phyloP scores from a whole-genome alignment of 495 filamentous ascomycete genomes.

The Trichocladium uniseriatum region DNA sequence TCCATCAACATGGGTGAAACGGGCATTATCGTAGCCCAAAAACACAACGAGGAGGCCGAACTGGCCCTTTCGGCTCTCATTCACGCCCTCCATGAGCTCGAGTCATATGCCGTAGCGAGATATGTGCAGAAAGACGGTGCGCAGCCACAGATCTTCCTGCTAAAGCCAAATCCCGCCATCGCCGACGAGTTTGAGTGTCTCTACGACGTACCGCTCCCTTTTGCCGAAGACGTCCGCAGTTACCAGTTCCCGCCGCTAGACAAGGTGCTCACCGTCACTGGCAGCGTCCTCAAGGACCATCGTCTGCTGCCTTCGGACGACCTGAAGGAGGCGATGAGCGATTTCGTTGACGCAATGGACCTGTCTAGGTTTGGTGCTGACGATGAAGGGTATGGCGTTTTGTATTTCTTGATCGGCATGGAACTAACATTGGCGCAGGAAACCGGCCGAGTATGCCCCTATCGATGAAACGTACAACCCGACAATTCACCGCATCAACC shows the following conservation, averaged over 20 bases:
- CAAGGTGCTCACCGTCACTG: constrained; percentile 78
- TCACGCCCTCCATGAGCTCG: constrained; percentile 75
- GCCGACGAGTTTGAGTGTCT: constrained; percentile 80
- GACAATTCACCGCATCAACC: constrained; percentile 79
- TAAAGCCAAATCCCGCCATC: constrained; percentile 70
- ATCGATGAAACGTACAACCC: constrained; percentile 86
- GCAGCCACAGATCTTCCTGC: constrained; percentile 65
- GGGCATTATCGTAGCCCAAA: constrained; percentile 63
- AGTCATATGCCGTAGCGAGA: constrained; percentile 79
- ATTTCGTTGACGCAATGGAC: constrained; percentile 93
- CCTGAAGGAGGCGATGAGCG: constrained; percentile 69
- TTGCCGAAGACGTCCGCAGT: constrained; percentile 78
- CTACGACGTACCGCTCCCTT: constrained; percentile 87
- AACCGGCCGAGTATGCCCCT: constrained; percentile 59
- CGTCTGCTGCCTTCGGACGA: constrained; percentile 73
- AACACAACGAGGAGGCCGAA: constrained; percentile 60
- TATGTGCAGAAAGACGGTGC: constrained; percentile 74
- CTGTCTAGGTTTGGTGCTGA: constrained; percentile 48
- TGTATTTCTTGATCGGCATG: neutral
- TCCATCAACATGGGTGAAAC: constrained; percentile 77
- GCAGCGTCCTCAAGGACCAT: constrained; percentile 74
- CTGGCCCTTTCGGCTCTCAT: constrained; percentile 85
- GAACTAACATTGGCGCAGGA: constrained; percentile 40
- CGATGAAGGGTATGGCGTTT: constrained; percentile 58
- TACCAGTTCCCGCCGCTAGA: constrained; percentile 90